Conservation (phyloP, 306 rosid species). For the Senna tora region DNA sequence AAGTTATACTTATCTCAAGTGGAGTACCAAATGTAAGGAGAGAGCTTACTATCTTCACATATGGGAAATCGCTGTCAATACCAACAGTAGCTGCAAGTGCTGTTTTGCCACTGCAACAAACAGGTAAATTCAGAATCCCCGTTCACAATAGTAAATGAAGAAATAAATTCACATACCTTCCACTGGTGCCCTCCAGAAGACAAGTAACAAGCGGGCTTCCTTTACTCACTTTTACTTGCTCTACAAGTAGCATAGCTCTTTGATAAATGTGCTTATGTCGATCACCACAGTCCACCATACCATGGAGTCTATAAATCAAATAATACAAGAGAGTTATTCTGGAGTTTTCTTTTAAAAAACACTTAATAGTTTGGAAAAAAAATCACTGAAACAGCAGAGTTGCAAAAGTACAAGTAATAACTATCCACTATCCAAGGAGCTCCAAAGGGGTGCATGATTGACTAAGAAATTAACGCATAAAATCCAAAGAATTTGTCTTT, state of each 20-base stretch:
- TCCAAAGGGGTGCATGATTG: not conserved
- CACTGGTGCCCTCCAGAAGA: constrained; percentile 94
- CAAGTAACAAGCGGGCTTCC: constrained; percentile 95
- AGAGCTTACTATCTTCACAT: constrained; percentile 90
- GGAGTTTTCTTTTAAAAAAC: no score
- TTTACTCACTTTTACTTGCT: constrained; percentile 93
- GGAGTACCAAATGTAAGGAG: constrained; percentile 23
- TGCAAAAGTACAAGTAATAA: not conserved
- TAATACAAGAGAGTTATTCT: no score
- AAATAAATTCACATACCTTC: constrained; percentile 63
- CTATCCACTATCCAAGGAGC: constrained; percentile 8
- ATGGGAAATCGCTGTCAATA: constrained; percentile 94
- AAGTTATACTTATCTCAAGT: constrained; percentile 24
- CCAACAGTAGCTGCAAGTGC: constrained; percentile 96
- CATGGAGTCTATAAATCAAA: constrained; percentile 64
- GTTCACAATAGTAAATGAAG: constrained; percentile 31
- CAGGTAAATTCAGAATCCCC: constrained; percentile 41
- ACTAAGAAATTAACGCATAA: not conserved
- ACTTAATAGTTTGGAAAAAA: not conserved
- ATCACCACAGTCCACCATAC: constrained; percentile 89
- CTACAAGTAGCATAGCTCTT: constrained; percentile 86
- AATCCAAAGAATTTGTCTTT: no score
- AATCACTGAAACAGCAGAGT: not conserved
- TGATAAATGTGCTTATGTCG: constrained; percentile 80
- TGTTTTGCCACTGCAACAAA: constrained; percentile 84